Conservation (phyloP, 1,284 basidiomycete species). For the Pascua sp. region DNA sequence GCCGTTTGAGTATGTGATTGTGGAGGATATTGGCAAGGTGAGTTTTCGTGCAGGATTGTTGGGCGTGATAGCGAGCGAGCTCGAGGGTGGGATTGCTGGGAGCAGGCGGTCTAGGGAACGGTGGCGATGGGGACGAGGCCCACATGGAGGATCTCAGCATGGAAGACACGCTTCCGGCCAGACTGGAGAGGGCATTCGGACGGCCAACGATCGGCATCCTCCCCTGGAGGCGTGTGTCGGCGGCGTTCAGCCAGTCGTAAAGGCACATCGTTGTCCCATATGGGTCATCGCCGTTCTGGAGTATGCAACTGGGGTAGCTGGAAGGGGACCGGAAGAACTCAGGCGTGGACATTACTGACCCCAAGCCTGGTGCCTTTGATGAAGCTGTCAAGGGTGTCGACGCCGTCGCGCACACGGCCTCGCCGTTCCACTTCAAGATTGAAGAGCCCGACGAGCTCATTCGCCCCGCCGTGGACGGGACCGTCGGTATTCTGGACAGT, state of each 20-base stretch:
- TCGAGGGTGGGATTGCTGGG: too few relatives aligned
- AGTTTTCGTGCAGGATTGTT: background rate
- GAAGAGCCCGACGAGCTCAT: conserved; percentile 55
- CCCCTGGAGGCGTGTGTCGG: too few relatives aligned
- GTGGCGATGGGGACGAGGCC: too few relatives aligned
- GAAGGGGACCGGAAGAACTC: too few relatives aligned
- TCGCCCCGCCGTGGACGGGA: conserved; percentile 62
- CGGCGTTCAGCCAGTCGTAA: too few relatives aligned
- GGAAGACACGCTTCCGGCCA: too few relatives aligned
- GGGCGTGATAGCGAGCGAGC: background rate
- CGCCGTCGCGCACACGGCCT: conserved; percentile 51
- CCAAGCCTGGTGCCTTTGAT: conserved; percentile 63
- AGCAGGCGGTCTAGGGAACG: background rate
- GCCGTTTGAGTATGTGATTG: conserved; percentile 55
- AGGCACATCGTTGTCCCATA: too few relatives aligned
- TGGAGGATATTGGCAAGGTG: conserved; percentile 59
- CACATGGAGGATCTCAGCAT: too few relatives aligned
- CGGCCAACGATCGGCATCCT: too few relatives aligned
- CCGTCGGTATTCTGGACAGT: conserved; percentile 58
- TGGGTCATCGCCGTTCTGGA: too few relatives aligned
- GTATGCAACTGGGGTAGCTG: too few relatives aligned
- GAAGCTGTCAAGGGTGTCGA: conserved; percentile 62
- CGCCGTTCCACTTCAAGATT: conserved; percentile 39
- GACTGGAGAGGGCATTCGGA: too few relatives aligned
- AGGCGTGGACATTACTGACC: background rate